phyloP scores from a whole-genome alignment of 805 yeast genomes.

The Osmozyma mogii region DNA sequence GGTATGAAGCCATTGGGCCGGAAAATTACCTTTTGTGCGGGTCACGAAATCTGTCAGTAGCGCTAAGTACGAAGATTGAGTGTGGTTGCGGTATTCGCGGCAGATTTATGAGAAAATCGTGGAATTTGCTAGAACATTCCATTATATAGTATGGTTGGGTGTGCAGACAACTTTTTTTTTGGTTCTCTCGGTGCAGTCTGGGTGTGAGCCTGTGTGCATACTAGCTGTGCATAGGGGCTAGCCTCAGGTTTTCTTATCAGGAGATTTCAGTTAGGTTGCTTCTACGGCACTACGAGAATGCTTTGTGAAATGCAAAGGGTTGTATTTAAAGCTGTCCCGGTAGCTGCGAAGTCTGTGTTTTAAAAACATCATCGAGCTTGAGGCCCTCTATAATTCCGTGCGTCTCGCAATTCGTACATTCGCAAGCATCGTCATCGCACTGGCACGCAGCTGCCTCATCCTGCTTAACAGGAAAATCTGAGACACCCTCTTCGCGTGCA shows the following conservation, averaged over 20 bases:
- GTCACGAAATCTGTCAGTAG: neutral
- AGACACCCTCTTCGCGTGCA: too few relatives aligned
- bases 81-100: neutral
- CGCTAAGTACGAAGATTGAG: neutral
- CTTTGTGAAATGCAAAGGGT: too few relatives aligned
- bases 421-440: conserved; percentile 11
- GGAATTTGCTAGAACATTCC: conserved; percentile 4
- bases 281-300: too few relatives aligned
- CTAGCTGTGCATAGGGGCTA: too few relatives aligned
- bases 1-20: neutral
- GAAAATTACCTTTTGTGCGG: neutral
- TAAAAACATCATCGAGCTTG: conserved; percentile 33
- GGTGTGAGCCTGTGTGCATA: too few relatives aligned
- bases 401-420: conserved; percentile 35
- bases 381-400: conserved; percentile 39
- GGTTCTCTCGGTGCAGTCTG: too few relatives aligned
- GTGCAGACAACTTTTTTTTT: too few relatives aligned
- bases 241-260: too few relatives aligned
- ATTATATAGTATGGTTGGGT: too few relatives aligned
- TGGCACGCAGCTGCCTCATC: conserved; percentile 4
- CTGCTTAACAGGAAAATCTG: neutral
- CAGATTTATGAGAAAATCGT: neutral
- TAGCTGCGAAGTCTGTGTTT: too few relatives aligned
- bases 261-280: too few relatives aligned
- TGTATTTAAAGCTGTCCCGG: too few relatives aligned